A percentile compares a stretch with the other conserved stretches of the same genome.
These are phyloP conservation scores for Metarhizium robertsii DNA, from an alignment of 2,329 filamentous ascomycete species.

Conservation along the genomic window DNA sequence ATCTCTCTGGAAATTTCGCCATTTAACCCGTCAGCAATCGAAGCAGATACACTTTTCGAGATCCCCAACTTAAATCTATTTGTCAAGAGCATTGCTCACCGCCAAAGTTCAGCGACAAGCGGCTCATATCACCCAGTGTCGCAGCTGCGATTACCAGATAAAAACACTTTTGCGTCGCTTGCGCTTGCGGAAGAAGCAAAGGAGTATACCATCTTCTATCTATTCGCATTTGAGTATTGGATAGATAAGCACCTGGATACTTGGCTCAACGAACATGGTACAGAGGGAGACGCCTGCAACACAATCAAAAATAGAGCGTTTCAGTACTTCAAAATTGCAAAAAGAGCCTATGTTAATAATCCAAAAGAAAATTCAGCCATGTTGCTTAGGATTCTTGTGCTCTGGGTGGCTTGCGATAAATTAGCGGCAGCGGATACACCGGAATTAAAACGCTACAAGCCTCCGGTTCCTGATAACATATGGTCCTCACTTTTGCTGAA, in stretches of 20 bases:
- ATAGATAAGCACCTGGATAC: constrained; percentile 25
- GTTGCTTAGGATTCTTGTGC: constrained; percentile 43
- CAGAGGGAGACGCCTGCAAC: constrained; percentile 15
- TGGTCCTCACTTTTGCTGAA: constrained; percentile 37
- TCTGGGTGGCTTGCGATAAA: constrained; percentile 50
- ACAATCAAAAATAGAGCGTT: constrained; percentile 20
- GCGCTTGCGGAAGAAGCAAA: background rate
- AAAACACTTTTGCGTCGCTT: background rate
- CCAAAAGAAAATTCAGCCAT: constrained; percentile 41
- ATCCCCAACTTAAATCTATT: background rate
- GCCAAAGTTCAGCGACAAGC: background rate
- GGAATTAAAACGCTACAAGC: constrained; percentile 35
- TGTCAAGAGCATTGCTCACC: background rate
- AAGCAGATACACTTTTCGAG: background rate
- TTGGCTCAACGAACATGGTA: constrained; percentile 23
- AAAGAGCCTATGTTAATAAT: constrained; percentile 23
- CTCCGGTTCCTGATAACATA: constrained; percentile 27
- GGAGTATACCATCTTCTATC: constrained; percentile 1
- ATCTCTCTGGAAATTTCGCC: background rate
- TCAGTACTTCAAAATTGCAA: constrained; percentile 22
- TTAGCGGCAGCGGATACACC: constrained; percentile 27
- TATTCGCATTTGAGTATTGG: constrained; percentile 40
- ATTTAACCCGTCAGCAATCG: background rate
- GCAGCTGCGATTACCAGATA: background rate
- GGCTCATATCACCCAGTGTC: background rate